Base-by-base conservation (phyloP, 768 basidiomycete species). In the Amanita inopinata region DNA sequence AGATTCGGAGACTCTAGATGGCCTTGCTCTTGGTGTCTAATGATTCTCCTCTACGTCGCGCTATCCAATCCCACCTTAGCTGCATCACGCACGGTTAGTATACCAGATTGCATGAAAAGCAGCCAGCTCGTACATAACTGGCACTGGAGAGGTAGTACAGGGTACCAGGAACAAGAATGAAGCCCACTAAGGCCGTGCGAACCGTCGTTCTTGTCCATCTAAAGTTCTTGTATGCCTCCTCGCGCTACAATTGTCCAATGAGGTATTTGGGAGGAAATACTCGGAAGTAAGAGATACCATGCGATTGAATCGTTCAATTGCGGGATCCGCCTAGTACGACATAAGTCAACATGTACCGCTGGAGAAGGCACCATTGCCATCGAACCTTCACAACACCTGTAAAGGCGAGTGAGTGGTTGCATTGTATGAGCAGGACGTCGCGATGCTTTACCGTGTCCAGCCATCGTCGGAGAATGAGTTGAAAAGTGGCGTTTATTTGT, bases 181-280 rank as follows among this genome's bases (percentile, higher is more conserved):
- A 67, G 25, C 83, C 85, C 9, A 78, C 62, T 15, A 87, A 46
- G 33, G 78, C 66, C 4, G 71, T 73, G 52, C 80, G 67, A 19
- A 82, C 71, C 17, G 81, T 77, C 43, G 73, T 65, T 20, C 64
- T 74, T 25, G 86, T 93, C 69, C 87, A 90, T 28, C 74, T 75
- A 61, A 92, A 94, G 55, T 78, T 71, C 56, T 82, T 67, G 61
- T 90, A 88, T n/a, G 78, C 84, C 49, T 79, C 72, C 58, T 92
- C 89, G 31, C 90, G 80, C 89, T 92, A 45, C 40, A 33, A 18
- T 23, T 50, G 46, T 33, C 20, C 39, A 35, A 44, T 38, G 15
- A 45, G 20, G 45, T 40, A 43, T 27, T 5, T 40, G 9, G 37
- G 24, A 36, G 27, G 28, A 47, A 33, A 28, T 37, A 34, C 22